Percentiles rank a stretch among this genome's conserved stretches.
Evolutionary conservation across 2,329 filamentous ascomycete genomes (phyloP).

Genomic region (Chaetomiaceae sp.): DNA sequence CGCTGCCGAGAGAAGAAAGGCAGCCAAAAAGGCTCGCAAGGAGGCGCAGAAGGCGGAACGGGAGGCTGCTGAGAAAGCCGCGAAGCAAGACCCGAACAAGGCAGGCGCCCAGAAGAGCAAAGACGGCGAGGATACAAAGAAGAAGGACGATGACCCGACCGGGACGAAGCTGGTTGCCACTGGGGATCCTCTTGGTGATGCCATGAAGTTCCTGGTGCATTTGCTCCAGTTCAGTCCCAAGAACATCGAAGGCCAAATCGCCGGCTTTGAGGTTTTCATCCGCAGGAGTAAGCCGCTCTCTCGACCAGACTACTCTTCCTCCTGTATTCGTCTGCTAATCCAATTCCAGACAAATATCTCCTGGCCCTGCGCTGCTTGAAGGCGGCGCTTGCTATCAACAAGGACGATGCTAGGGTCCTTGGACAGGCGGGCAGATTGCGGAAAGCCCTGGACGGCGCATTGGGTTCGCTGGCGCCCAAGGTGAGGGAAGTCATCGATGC

Average conservation of each 20-base stretch:
- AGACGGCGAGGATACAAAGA: conserved; percentile 50
- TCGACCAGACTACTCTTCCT: background rate
- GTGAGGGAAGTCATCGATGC: conserved; percentile 65
- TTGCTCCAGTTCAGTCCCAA: conserved; percentile 78
- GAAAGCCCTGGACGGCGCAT: conserved; percentile 52
- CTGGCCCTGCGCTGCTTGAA: conserved; percentile 83
- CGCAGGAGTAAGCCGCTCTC: conserved; percentile 63
- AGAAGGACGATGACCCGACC: conserved; percentile 84
- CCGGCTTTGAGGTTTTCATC: conserved; percentile 87
- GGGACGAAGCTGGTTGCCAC: conserved; percentile 78
- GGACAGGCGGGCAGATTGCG: conserved; percentile 70
- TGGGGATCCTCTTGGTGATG: conserved; percentile 75
- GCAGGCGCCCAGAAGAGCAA: conserved; percentile 41
- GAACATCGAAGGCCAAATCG: conserved; percentile 74
- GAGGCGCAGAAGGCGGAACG: conserved; percentile 64
- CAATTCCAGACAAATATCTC: conserved; percentile 68
- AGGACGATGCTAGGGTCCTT: conserved; percentile 67
- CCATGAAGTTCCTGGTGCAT: conserved; percentile 78
- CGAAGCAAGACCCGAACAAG: conserved; percentile 82
- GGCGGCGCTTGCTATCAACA: conserved; percentile 64
- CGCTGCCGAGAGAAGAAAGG: conserved; percentile 74
- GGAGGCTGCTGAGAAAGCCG: conserved; percentile 71
- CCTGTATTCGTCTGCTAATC: conserved; percentile 26
- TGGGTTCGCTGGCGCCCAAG: conserved; percentile 59
- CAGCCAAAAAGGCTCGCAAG: conserved; percentile 80